Conservation (phyloP, 345 rosid genomes). For the Eucalyptus camaldulensis region DNA sequence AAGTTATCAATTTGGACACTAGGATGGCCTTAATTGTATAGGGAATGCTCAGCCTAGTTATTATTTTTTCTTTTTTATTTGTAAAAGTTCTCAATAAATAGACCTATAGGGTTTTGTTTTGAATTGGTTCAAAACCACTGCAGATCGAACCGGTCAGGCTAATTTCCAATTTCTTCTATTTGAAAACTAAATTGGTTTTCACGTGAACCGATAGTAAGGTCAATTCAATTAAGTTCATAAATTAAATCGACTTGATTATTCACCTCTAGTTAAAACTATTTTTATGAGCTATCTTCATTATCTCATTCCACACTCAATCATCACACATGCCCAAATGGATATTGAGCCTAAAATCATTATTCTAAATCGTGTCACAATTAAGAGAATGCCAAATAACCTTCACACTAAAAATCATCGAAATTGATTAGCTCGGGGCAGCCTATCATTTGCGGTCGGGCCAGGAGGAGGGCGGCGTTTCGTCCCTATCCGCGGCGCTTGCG, state of each 20-base stretch:
- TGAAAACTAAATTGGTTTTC: fast-evolving
- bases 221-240: no score
- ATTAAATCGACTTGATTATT: fast-evolving
- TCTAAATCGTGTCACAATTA: not conserved
- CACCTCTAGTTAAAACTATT: not conserved
- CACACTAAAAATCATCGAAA: not conserved
- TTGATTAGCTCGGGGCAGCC: fast-evolving
- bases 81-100: no score
- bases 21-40: not conserved
- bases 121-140: not conserved
- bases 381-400: not conserved
- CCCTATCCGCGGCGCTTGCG: not conserved
- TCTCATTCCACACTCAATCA: not conserved
- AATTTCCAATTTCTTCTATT: not conserved
- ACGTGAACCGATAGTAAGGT: fast-evolving
- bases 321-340: fast-evolving
- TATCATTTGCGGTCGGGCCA: not conserved
- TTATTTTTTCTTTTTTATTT: no score
- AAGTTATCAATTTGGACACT: not conserved
- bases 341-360: fast-evolving
- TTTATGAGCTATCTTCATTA: no score
- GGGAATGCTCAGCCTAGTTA: not conserved
- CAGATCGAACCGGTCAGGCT: fast-evolving
- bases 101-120: not conserved
- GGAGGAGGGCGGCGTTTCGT: not conserved